Conservation (phyloP, 2,329 filamentous ascomycete species). For the Septoria linicola region DNA sequence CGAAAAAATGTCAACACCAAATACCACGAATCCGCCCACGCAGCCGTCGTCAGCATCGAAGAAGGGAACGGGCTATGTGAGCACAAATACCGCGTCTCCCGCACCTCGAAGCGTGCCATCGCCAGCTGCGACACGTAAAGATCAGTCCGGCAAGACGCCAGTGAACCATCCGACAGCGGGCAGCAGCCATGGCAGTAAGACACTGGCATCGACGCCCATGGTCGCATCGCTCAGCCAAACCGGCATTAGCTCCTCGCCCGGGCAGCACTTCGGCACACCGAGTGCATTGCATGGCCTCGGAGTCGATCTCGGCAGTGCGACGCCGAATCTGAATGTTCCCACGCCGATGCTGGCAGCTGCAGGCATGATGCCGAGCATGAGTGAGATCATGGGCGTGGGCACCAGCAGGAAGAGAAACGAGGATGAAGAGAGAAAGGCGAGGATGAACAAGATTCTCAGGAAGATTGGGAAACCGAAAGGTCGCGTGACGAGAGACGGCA, state of each 20-base stretch:
- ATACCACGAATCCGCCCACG: conserved; percentile 19
- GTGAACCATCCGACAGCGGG: conserved; percentile 34
- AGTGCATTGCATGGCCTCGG: conserved; percentile 25
- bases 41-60: conserved; percentile 35
- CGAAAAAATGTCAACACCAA: conserved; percentile 32
- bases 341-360: conserved; percentile 39
- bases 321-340: conserved; percentile 42
- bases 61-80: conserved; percentile 29
- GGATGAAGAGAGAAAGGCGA: conserved; percentile 53
- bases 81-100: conserved; percentile 44
- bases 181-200: conserved; percentile 34
- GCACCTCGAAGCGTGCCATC: conserved; percentile 35
- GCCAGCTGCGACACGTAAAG: conserved; percentile 31
- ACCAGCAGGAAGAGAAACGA: conserved; percentile 46
- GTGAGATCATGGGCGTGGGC: conserved; percentile 43
- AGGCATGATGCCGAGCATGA: conserved; percentile 45
- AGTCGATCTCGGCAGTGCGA: conserved; percentile 37
- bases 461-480: conserved; percentile 67
- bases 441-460: conserved; percentile 62
- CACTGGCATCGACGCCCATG: conserved; percentile 37
- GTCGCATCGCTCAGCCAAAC: conserved; percentile 34
- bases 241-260: conserved; percentile 30
- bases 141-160: conserved; percentile 42
- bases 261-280: conserved; percentile 34
- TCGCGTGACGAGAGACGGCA: conserved; percentile 69